Evolutionary conservation across 306 rosid species (phyloP), one percentile per base, ranked within the genome.

Genomic region (Dryas octopetala): DNA sequence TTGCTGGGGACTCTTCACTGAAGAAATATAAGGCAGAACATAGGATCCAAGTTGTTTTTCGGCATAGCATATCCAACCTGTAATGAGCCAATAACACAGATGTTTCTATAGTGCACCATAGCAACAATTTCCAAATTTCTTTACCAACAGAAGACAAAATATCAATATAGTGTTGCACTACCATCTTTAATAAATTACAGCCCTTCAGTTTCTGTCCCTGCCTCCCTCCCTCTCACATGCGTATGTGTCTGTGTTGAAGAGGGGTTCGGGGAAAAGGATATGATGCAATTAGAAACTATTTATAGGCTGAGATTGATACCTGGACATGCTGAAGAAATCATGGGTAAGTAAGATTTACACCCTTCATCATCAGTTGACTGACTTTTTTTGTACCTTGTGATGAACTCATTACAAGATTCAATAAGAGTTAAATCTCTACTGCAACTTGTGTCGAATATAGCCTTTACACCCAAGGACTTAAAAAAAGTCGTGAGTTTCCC

Each of bases 21-120:
- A 79, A 68, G 98, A 95, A 76, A 95, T 89, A 79, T 86, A 81
- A 14, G 98, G 98, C 76, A 95, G 85, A 77, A 90, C 84, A 76
- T 82, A 89, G 51, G 98, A 86, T 32, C 97, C 97, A 86, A 88
- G 97, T 85, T 89, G 89, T 81, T 95, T 95, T 90, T 95, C 97
- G 1, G 97, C 98, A 89, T 95, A 95, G 87, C 98, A 95, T 86
- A 95, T 89, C 98, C 97, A 95, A 76, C 98, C 98, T 94, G 86
- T 60, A 79, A 32, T 32, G 38, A 32, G 38, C 38, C 38, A 32
- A 78, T 38, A 47, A 47, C 16, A 63, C 8, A 62, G 19, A 48
- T 41, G 12, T 41, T 51, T 59, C 38, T 46, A 26, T 17, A 23
- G 26, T 7, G 12, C 38, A 41, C 71, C 19, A 1, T 3, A 15